Evolutionary conservation across 805 yeast genomes (phyloP).

Genomic region (Hermanozyma aechmeae): DNA sequence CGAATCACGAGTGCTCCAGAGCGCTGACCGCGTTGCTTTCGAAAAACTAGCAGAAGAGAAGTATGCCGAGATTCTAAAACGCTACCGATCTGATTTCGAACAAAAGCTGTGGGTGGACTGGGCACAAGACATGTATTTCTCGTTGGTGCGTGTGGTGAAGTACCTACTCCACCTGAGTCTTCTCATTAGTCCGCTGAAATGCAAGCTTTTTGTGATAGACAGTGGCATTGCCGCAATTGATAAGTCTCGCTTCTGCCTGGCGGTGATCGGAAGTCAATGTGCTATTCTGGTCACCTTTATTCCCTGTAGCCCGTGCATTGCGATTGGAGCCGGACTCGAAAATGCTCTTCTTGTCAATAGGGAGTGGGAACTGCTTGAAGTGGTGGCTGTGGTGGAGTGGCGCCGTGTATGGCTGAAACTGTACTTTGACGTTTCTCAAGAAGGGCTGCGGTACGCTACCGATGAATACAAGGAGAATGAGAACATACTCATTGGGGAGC

Average conservation of each 20-base stretch:
- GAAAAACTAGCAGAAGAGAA: no score
- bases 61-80: no score
- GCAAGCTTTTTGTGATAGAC: constrained; percentile 9
- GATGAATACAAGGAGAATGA: neutral
- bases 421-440: constrained; percentile 4
- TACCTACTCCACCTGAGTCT: constrained; percentile 3
- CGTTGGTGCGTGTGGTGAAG: constrained; percentile 5
- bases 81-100: no score
- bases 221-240: constrained; percentile 2
- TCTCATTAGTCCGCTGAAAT: constrained; percentile 5
- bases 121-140: constrained; percentile 4
- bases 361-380: constrained; percentile 6
- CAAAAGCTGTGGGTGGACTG: constrained; percentile 5
- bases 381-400: constrained; percentile 5
- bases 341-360: constrained; percentile 7
- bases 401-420: constrained; percentile 2
- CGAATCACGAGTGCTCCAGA: no score
- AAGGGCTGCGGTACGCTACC: constrained; percentile 4
- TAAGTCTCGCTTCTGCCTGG: constrained; percentile 6
- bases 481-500: no score
- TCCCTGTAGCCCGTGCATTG: constrained; percentile 6
- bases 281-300: constrained; percentile 7
- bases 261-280: constrained; percentile 2
- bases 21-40: no score
- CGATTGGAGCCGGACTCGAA: constrained; percentile 7